phyloP scores from a whole-genome alignment of 495 filamentous ascomycete species.

The Wilcoxina mikolae region DNA sequence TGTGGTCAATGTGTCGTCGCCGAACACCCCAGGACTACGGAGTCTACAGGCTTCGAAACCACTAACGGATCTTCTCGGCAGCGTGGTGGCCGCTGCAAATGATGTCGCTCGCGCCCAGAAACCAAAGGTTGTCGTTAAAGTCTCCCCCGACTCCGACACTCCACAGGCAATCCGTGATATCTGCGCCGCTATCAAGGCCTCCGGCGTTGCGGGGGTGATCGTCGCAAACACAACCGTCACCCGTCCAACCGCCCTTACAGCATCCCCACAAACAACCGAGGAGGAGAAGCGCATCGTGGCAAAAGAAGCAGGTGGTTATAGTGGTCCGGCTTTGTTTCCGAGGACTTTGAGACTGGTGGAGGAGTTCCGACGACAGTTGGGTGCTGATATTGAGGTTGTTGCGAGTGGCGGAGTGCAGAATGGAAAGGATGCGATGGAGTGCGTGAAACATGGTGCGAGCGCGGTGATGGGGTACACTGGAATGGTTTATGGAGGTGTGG shows the following conservation, averaged over 20 bases:
- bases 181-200: slow-evolving; percentile 66
- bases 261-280: slow-evolving; percentile 44
- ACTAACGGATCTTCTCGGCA: slow-evolving; percentile 59
- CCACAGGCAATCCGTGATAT: slow-evolving; percentile 72
- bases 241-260: slow-evolving; percentile 51
- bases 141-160: slow-evolving; percentile 83
- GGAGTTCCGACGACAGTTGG: slow-evolving; percentile 60
- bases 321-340: slow-evolving; percentile 74
- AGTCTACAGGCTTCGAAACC: slow-evolving; percentile 69
- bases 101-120: slow-evolving; percentile 50
- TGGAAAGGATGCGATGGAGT: slow-evolving; percentile 62
- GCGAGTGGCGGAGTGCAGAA: slow-evolving; percentile 81
- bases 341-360: slow-evolving; percentile 60
- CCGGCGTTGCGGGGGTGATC: slow-evolving; percentile 84
- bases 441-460: slow-evolving; percentile 70
- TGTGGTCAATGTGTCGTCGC: slow-evolving; percentile 91
- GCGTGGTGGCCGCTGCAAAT: slow-evolving; percentile 65
- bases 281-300: slow-evolving; percentile 50
- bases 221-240: slow-evolving; percentile 95
- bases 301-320: slow-evolving; percentile 71
- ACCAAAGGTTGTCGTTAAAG: slow-evolving; percentile 90
- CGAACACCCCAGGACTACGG: slow-evolving; percentile 83
- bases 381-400: slow-evolving; percentile 48
- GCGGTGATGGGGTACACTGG: slow-evolving; percentile 42
- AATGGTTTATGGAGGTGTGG: slow-evolving; percentile 70